Conservation (phyloP, 352 stramenopile species). For the Phytophthora aleatoria region DNA sequence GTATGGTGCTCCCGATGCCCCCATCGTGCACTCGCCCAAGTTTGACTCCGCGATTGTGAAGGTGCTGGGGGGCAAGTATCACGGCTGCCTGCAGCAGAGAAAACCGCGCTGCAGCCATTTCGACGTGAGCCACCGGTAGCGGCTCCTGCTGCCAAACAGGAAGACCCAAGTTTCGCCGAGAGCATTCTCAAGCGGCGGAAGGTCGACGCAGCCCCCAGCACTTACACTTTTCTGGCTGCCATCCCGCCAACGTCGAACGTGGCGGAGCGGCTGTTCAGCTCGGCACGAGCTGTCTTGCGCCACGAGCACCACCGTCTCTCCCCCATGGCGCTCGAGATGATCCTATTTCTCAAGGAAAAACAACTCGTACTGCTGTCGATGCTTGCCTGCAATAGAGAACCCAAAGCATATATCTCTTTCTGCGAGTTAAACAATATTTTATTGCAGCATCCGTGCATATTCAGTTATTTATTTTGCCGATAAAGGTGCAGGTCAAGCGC, state of each 20-base stretch:
- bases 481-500: too few relatives aligned
- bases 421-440: too few relatives aligned
- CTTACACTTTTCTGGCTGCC: neutral
- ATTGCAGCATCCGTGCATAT: too few relatives aligned
- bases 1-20: neutral
- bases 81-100: neutral
- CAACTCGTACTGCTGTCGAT: too few relatives aligned
- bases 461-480: too few relatives aligned
- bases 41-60: constrained; percentile 1
- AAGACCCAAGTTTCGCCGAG: neutral
- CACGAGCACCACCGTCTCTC: neutral
- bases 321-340: neutral
- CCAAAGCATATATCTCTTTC: too few relatives aligned
- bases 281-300: neutral
- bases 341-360: too few relatives aligned
- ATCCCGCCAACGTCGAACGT: neutral
- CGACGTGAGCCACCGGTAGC: neutral
- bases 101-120: constrained; percentile 1
- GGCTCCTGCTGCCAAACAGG: neutral
- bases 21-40: neutral
- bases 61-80: neutral
- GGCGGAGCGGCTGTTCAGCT: neutral
- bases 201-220: neutral
- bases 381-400: too few relatives aligned
- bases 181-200: neutral